A percentile compares a stretch with the other conserved stretches of the same genome.
These are phyloP conservation scores for Neurospora crassa DNA, from an alignment of 2,329 filamentous ascomycete species.

Conservation along the genomic window DNA sequence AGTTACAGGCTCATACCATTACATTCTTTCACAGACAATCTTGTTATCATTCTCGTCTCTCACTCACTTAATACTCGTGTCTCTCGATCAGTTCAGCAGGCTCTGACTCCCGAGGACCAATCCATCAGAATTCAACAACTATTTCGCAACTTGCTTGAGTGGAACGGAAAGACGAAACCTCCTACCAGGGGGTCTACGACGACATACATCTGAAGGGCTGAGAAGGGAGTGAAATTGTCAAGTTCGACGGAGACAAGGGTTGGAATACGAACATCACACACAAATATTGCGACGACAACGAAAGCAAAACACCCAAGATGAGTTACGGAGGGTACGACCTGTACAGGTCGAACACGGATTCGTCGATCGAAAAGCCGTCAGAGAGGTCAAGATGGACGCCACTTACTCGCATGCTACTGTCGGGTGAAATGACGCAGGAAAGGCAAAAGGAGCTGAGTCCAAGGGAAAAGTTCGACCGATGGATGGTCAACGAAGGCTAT, in stretches of 20 bases:
- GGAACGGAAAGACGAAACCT: neutral
- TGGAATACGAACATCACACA: neutral
- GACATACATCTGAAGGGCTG: neutral
- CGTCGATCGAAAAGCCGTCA: constrained; percentile 34
- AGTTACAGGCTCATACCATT: constrained; percentile 25
- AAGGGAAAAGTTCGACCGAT: constrained; percentile 67
- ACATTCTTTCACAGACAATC: constrained; percentile 19
- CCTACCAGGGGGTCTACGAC: neutral
- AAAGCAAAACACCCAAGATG: constrained; percentile 19
- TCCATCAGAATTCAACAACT: constrained; percentile 9
- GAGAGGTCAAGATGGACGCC: constrained; percentile 77
- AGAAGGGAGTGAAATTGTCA: neutral
- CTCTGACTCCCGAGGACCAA: constrained; percentile 35
- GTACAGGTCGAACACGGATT: constrained; percentile 13
- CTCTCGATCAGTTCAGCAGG: constrained; percentile 38
- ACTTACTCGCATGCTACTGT: constrained; percentile 72
- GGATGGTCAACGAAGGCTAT: constrained; percentile 87
- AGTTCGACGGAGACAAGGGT: neutral
- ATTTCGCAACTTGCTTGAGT: neutral
- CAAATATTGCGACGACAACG: constrained; percentile 4
- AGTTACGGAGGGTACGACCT: constrained; percentile 27
- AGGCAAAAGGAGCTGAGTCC: constrained; percentile 57
- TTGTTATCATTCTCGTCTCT: constrained; percentile 15
- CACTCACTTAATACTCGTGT: constrained; percentile 22
- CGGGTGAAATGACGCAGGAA: constrained; percentile 71